Base-by-base conservation (phyloP, 2,329 filamentous ascomycete genomes). In the Hymenoscyphus linearis region DNA sequence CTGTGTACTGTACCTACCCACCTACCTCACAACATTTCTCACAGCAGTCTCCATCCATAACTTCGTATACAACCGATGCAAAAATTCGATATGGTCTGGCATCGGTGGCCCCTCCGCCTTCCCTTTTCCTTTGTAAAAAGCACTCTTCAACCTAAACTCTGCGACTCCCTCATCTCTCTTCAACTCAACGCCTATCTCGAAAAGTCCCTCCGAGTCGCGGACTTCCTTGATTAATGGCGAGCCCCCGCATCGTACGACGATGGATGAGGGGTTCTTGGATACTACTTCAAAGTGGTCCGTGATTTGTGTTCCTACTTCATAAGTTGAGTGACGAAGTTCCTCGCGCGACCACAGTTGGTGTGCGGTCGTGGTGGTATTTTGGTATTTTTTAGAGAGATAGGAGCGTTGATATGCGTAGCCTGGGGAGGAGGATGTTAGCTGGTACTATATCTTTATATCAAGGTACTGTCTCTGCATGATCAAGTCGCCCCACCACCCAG, bases 251-350 rank as follows among this genome's bases (percentile, higher is more conserved):
- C 87, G 83, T 25, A 90, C 79, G 0, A 85, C 79, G 62, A 90
- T 86, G 12, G 79, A 76, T 6, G 78, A 79, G 0, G 81, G 76
- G 0, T 82, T 85, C 74, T 87, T 87, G 58, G 85, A 82, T 0
- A 90, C 76, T 0, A 90, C 86, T 72, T 90, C 85, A 69, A 90
- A 90, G 73, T 90, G 87, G 70, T 90, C 86, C 2, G 84, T 88
- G 61, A 90, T 82, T 47, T 78, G 71, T 0, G 87, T 88, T 36
- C 87, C 87, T 44, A 80, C 77, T 22, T 85, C 80, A 70, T 90
- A 90, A 10, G 67, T 78, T 61, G 78, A 84, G n/a, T 74, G 67
- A 5, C 78, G 72, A 1, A 90, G 79, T 57, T 86, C 78, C 12
- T 79, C 73, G 2, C 72, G 75, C 2, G 80, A 79, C 85, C 87